Evolutionary conservation across 1,284 basidiomycete species (phyloP), one percentile per base, ranked within the genome.

Genomic region (Papiliotrema nemorosa): DNA sequence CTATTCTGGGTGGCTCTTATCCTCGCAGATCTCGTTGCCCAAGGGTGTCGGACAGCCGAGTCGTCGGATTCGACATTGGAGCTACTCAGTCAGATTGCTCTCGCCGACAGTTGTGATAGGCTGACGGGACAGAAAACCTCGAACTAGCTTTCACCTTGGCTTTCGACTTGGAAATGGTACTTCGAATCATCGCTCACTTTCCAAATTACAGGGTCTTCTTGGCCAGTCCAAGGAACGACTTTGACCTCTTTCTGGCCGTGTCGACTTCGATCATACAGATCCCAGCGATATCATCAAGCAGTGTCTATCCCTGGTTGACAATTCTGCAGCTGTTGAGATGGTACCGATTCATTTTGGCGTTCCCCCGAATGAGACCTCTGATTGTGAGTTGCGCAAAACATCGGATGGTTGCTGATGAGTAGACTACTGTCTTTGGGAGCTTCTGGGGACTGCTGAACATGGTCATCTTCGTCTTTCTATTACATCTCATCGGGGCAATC

Each of bases 381-480:
- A 29, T 65, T 44, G 58, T 62, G 39, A 55, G 66, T 53, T 24
- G 6, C 26, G 25, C 4, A 3, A 10, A 24, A 18, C 12, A 10
- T n/a, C 25, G n/a, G 24, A 36, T 21, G 42, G 20, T 20, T 21
- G 44, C 49, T 34, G 53, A 34, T 29, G 22, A 48, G 0, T 60
- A 91, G 89, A 77, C 86, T 6, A 85, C 87, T 1, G 87, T 97
- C 1, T 91, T 97, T 60, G 92, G 93, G 24, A 93, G 91, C 70
- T 84, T 97, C 78, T 86, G 86, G 55, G 92, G 90, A 76, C 78
- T 98, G 31, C 79, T 83, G 27, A 97, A 97, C 80, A 97, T 97
- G 90, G 83, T 89, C 14, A 73, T 94, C 34, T 97, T 98, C 78
- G 80, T 98, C 24, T 76, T 97, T 53, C 76, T 96, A 53, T 85